Base-by-base conservation (phyloP, 768 basidiomycete species). In the Suillus clintonianus region DNA sequence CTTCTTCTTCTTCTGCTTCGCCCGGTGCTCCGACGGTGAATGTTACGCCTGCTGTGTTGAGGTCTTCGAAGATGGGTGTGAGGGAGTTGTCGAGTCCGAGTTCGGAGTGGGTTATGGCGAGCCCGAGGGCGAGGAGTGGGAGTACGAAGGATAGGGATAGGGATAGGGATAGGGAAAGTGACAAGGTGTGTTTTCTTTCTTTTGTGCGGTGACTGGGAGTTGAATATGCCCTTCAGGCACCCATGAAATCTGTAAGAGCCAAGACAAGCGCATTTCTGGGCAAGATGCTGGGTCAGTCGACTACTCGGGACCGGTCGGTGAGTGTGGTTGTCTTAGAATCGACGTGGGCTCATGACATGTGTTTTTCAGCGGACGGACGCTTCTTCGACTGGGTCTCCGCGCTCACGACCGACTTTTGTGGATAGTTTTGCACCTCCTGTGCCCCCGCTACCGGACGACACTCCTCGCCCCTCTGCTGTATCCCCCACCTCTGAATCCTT, bases 181-280 rank as follows among this genome's bases (percentile, higher is more conserved):
- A 77, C 65, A 90, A 88, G 80, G 89, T 87, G 65, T 30, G 80
- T 75, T 58, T 42, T 45, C 56, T 24, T 56, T 37, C 36, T 60
- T n/a, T 43, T 30, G 7, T 56, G 9, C 17, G 7, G 7, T 34
- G 14, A 22, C 39, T 62, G 48, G 69, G 59, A 54, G 9, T 24
- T 56, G 14, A 37, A 30, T 39, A 67, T 45, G 69, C 87, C 86
- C 71, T 15, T 19, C 34, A 75, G 74, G 17, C 77, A 34, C 70
- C 79, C 13, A 92, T 85, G 73, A 83, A 85, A 13, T 87, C 91
- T 7, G 88, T 94, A 62, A 79, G 90, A 65, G 83, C 86, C 42
- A 94, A 91, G 74, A 91, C 91, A n/a, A 90, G 85, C 69, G 90
- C 90, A 53, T 88, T 94, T 72, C 80, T 90, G 66, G 91, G 90